phyloP scores from a whole-genome alignment of 495 filamentous ascomycete species.

The Penicillium pancosmium region DNA sequence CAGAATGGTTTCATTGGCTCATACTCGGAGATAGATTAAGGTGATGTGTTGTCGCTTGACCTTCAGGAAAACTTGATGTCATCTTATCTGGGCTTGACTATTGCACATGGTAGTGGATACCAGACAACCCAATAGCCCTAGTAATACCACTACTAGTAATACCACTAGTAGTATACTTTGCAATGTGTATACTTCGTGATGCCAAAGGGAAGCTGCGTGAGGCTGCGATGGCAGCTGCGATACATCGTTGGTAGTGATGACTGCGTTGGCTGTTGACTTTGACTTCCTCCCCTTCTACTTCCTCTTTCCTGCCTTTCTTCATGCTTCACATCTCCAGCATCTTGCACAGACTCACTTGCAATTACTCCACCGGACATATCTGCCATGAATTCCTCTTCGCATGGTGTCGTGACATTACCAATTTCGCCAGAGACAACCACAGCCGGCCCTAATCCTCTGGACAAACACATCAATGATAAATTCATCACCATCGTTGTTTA shows the following conservation, averaged over 20 bases:
- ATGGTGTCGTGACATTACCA: neutral
- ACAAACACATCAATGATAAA: neutral
- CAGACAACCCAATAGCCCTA: too few species aligned
- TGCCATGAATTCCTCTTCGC: neutral
- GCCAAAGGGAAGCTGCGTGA: neutral
- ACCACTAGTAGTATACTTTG: too few species aligned
- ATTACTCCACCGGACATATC: neutral
- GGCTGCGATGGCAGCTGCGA: neutral
- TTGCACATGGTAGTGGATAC: too few species aligned
- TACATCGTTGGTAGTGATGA: neutral
- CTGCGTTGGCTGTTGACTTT: neutral
- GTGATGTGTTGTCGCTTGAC: slow-evolving; percentile 5
- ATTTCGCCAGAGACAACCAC: neutral
- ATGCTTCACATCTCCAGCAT: neutral
- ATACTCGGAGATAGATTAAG: neutral
- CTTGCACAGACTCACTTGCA: neutral
- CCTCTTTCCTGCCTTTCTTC: neutral
- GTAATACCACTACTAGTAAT: too few species aligned
- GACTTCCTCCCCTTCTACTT: neutral
- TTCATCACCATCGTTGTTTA: neutral
- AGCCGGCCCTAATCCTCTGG: neutral
- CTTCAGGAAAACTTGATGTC: neutral
- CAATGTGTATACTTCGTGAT: too few species aligned
- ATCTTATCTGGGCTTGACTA: neutral
- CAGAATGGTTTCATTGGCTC: neutral